Percentiles rank a stretch among this genome's conserved stretches.
These are phyloP conservation scores for Aegilops umbellulata DNA, from an alignment of 176 grass and related monocot genomes.

Conservation along the genomic window DNA sequence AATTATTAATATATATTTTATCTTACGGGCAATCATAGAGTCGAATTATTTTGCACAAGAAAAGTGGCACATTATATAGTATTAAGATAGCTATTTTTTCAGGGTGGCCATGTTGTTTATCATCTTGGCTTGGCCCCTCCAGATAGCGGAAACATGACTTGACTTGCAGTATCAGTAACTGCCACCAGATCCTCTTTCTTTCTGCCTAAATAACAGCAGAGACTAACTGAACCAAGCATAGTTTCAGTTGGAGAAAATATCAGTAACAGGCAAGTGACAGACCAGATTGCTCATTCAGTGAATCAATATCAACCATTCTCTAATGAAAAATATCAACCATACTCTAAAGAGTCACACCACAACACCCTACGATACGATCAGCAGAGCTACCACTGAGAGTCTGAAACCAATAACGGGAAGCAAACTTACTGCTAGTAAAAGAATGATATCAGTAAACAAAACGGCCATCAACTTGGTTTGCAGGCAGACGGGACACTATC, in stretches of 20 bases:
- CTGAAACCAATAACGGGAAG: conserved; percentile 18
- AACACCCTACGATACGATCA: conserved; percentile 17
- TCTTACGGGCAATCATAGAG: no score
- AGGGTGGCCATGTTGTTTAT: no score
- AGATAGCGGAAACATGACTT: neutral
- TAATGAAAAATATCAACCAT: neutral
- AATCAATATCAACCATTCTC: neutral
- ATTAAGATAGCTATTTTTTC: no score
- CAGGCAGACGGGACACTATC: neutral
- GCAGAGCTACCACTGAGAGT: conserved; percentile 9
- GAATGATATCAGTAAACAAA: no score
- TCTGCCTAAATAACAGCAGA: neutral
- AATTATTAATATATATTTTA: no score
- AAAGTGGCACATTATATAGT: no score
- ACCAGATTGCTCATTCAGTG: conserved; percentile 2
- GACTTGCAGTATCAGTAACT: neutral
- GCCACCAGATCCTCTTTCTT: neutral
- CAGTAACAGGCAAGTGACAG: neutral
- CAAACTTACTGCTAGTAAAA: no score
- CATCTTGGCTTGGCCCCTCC: no score
- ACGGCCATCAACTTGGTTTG: neutral
- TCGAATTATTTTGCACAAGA: no score
- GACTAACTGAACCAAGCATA: neutral
- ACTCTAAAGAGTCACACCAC: conserved; percentile 7
- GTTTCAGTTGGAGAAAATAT: neutral